Evolutionary conservation across 371 early-diverging fungal genomes (phyloP), one percentile per base, ranked within the genome.

Genomic region (Mortierella sp.): DNA sequence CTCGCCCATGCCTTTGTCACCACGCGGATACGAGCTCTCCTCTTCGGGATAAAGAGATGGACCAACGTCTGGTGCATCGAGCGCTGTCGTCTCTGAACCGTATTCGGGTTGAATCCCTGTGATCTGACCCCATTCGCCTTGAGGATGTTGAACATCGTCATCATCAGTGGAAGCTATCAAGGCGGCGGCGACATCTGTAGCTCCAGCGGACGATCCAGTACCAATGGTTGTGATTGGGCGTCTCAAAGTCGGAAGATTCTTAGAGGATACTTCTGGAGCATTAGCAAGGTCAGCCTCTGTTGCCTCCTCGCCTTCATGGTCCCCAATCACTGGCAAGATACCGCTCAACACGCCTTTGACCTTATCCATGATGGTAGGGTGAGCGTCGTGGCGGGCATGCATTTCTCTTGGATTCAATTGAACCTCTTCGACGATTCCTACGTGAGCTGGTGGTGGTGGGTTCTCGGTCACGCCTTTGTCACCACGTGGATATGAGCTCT

Each of bases 351-450:
- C 57, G 0, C 12, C 57, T 29, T 50, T 63, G n/a, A 56, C 29
- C 24, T 37, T 55, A 7, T 55, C 51, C 19, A 14, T 63, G 31
- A 51, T 44, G 21, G 46, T 31, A 13, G 29, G 49, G 29, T 63
- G 63, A 10, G 57, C 41, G 17, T 56, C 64, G 21, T 56, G 64
- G n/a, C 29, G 64, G 7, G 57, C 25, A 55, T 49, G 21, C 34
- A 34, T 31, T 1, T 22, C 21, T 1, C 40, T 27, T 31, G 21
- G 49, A 19, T 59, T 50, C 41, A 48, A 27, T 16, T 53, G 54
- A n/a, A 54, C 17, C 43, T 59, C 59, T 21, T 50, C 51, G 16
- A 21, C 27, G 16, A 19, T 50, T 8, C 49, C 59, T 7, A 50
- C 29, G 16, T 46, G 54, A 28, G 12, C 48, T 14, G 63, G 47